Base-by-base conservation (phyloP, 352 stramenopile species). In the Pythium brachiatum region DNA sequence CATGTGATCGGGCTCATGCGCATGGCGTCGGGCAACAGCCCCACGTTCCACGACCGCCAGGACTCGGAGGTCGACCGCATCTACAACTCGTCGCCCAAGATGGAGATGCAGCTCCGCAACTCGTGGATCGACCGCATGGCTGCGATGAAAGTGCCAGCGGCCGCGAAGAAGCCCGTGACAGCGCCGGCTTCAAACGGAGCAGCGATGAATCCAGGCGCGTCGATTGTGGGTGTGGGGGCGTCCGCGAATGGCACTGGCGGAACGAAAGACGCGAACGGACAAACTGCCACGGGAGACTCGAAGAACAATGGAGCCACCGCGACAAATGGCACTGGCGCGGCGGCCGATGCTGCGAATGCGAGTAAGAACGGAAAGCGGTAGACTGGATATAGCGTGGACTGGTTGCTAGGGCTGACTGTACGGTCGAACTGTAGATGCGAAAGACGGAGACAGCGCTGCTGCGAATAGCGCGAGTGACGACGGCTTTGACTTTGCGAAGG, bases 1-100 rank as follows among this genome's bases (percentile, higher is more conserved):
- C 78, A 88, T 61, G 72, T 93, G 47, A 86, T 95, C 46, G 81
- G 77, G 13, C 81, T 95, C 62, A 89, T 93, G 84, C 81, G 87
- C 36, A 69, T 93, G 21, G 72, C 79, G 16, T 71, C 87, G 16
- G 92, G 87, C 74, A 94, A 88, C 63, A 95, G 87, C 68, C 87
- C 87, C 16, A 92, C 83, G 38, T 95, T 95, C 72, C 87, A 95
- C 62, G 87, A 95, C 71, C 87, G 87, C 0, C 85, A 94, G 66
- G 87, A 95, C 79, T 95, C 87, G 60, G 87, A 95, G 73, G 85
- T 95, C 27, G 87, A 95, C 53, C 85, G 85, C 50, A 93, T 95
- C 65, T 95, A 90, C 74, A 95, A 94, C 64, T 92, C 85, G 60
- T 95, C 87, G 55, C 87, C 87, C 18, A 95, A 95, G 62, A 90